Base-by-base conservation (phyloP, 306 rosid genomes). In the Citrullus mucosospermus region DNA sequence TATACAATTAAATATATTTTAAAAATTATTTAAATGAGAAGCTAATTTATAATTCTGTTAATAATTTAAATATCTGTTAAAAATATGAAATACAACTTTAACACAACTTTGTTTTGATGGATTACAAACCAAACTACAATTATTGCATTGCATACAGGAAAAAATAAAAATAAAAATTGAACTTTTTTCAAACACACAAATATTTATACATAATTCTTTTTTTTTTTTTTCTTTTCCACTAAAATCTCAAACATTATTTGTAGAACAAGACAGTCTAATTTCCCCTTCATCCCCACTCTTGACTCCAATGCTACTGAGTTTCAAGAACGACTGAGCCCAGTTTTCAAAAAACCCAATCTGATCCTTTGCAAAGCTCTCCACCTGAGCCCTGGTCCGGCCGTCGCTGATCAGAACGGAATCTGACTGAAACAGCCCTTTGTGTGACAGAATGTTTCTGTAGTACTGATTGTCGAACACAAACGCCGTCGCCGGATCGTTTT, bases 401-500 rank as follows among this genome's bases (percentile, higher is more conserved):
- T 89, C 80, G 3, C 34, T 81, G 9, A 90, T 55, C 62, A 92
- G 83, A 75, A 88, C 85, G 14, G 97, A 91, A 84, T 93, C 97
- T 4, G 97, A 93, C 57, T 89, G 96, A 84, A 93, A 88, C 18
- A 91, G 84, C 28, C 93, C 94, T 75, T 70, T 90, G 70, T 76
- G 93, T n/a, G 78, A 81, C 43, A 87, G 17, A 28, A 93, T 87
- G 72, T 90, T 93, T 53, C 60, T 69, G 85, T 82, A 89, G 85
- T 90, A 92, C 80, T 87, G 91, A 82, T 90, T 92, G 85, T 93
- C 97, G 54, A 93, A 93, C 30, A 79, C 65, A 82, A 62, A 69
- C 59, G 94, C 80, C 41, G 98, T 90, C 58, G 79, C 85, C 15
- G 98, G 98, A 78, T 93, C 94, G 41, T 79, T 90, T 18, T 88